Evolutionary conservation across 1,284 basidiomycete genomes (phyloP), one percentile per base, ranked within the genome.

Genomic region (Gymnopus androsaceus): DNA sequence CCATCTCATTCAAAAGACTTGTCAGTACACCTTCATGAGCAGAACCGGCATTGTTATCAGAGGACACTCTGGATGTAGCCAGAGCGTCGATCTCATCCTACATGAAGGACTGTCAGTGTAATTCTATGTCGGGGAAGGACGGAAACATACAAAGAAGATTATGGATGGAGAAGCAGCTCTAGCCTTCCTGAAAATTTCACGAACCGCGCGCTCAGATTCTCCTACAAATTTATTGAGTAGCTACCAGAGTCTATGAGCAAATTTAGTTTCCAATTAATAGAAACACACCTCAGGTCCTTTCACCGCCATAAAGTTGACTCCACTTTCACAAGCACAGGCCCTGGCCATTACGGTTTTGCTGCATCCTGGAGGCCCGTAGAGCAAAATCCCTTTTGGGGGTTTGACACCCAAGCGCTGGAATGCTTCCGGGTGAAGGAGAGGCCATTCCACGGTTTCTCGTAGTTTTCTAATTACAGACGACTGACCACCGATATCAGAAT

Each of bases 1-100:
- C 97, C 94, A 99, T 98, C 72, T 98, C 97, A 67, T 95, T 99
- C 52, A 99, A 73, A 19, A 99, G 78, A 57, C 88, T 96, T 0
- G 95, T 97, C 17, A 99, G 81, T 12, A 98, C 93, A 6, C 96
- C 93, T 64, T 93, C 90, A 62, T 94, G 88, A 0, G 87, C 81
- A 6, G 72, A 70, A 1, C 76, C 75, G 2, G 74, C 69, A 38
- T 84, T 81, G 4, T 75, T 76, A 45, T 87, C 85, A 12, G 83
- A 81, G 3, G 79, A 77, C 2, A 84, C 81, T 31, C 97, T 83
- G 0, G 92, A 87, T 0, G 86, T 84, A 0, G 92, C 95, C 1
- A 99, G 80, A 0, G 95, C 95, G 67, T 99, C 97, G 49, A 99
- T 94, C 72, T 99, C 97, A 68, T 99, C 97, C 95, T 97, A 50